Base-by-base conservation (phyloP, 352 stramenopile species). In the Globisporangium nodosum region DNA sequence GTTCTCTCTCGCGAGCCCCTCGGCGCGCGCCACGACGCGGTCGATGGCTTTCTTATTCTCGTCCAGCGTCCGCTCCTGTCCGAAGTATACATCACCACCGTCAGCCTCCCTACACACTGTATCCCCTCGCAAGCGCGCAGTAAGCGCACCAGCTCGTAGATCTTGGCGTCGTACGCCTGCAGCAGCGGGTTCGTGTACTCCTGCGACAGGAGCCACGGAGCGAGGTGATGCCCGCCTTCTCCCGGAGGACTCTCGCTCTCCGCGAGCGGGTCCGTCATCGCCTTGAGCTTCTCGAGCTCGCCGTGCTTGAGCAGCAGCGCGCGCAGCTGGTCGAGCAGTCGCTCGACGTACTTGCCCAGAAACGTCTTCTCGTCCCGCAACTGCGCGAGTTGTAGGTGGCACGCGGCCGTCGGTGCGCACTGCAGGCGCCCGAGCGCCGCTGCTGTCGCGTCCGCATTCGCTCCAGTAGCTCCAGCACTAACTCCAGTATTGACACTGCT, bases 161-260 rank as follows among this genome's bases (percentile, higher is more conserved):
- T 93, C 54, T 87, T 88, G 35, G 83, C 58, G 54, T 91, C 83
- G 58, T 93, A 93, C 16, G 81, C 75, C 52, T 88, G 76, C 30
- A 93, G 73, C 16, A 93, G 60, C 35, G 83, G 81, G 51, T 87
- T 89, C 55, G 73, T 81, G 66, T 82, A 85, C 60, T 88, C 81
- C 30, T 74, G 74, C n/a, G 78, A 72, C 5, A 78, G 80, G 50
- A 90, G 73, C 81, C 83, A 91, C 15, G 83, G 79, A 16, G 79
- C 70, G 11, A 79, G 58, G 11, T 47, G 60, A 1, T 27, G 51
- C 20, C 33, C 16, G 5, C 12, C 39, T n/a, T 42, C 48, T 57
- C 35, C 30, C 9, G 47, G 21, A 18, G 42, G 52, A 7, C 30
- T 40, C 0, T 61, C 66, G 2, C 56, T 66, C 40, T 66, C 60